Conservation (phyloP, 2,329 filamentous ascomycete genomes). For the Cyclaneusma minus region DNA sequence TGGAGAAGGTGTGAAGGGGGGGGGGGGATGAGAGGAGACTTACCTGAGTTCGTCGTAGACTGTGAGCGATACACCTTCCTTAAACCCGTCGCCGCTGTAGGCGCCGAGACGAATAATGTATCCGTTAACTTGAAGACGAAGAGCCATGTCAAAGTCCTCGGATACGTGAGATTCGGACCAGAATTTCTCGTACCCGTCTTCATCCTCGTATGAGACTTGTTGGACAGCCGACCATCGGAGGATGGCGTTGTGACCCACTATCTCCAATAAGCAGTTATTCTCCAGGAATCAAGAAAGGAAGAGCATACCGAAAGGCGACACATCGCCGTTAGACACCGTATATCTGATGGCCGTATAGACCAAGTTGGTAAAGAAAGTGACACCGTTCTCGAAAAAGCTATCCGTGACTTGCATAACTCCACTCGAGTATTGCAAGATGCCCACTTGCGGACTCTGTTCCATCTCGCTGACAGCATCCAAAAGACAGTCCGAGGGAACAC, state of each 20-base stretch:
- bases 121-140: constrained; percentile 53
- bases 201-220: constrained; percentile 36
- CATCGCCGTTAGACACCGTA: constrained; percentile 54
- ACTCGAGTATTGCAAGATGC: constrained; percentile 56
- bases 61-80: constrained; percentile 58
- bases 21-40: constrained; percentile 33
- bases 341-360: constrained; percentile 62
- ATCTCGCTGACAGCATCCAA: constrained; percentile 58
- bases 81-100: constrained; percentile 55
- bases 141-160: constrained; percentile 63
- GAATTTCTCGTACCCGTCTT: constrained; percentile 43
- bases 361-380: constrained; percentile 67
- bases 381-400: constrained; percentile 60
- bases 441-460: constrained; percentile 53
- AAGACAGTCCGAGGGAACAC: constrained; percentile 51
- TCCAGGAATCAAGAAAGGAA: no score
- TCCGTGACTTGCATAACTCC: constrained; percentile 64
- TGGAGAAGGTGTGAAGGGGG: not conserved
- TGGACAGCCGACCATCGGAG: no score
- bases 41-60: constrained; percentile 62
- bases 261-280: no score
- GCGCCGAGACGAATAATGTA: constrained; percentile 54
- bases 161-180: constrained; percentile 67
- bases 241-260: no score
- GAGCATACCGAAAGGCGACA: constrained; percentile 31